A percentile compares a stretch with the other conserved stretches of the same genome.
These are phyloP conservation scores for Tuber melanosporum DNA, from an alignment of 495 filamentous ascomycete species.

Conservation along the genomic window DNA sequence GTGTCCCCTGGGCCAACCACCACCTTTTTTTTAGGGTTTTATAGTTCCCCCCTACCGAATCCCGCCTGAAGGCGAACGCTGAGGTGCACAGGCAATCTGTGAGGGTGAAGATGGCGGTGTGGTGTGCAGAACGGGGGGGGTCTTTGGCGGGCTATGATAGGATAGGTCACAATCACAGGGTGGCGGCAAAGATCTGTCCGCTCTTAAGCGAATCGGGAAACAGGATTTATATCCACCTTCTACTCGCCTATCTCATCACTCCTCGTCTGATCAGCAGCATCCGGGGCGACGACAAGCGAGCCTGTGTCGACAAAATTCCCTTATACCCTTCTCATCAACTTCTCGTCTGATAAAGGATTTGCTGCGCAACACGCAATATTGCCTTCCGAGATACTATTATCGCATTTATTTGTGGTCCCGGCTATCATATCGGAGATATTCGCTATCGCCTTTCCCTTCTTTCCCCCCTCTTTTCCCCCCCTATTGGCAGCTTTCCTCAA, in stretches of 20 bases:
- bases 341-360: background rate
- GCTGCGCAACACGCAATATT: background rate
- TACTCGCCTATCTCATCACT: slow-evolving; percentile 21
- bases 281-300: slow-evolving; percentile 7
- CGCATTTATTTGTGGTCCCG: background rate
- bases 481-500: background rate
- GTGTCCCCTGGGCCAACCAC: background rate
- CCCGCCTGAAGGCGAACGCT: background rate
- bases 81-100: slow-evolving; percentile 1
- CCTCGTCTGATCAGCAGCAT: slow-evolving; percentile 17
- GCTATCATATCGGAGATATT: background rate
- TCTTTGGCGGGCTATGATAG: background rate
- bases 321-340: background rate
- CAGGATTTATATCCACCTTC: slow-evolving; percentile 26
- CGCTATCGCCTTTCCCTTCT: background rate
- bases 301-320: background rate
- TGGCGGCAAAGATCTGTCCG: slow-evolving; percentile 3
- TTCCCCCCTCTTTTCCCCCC: background rate
- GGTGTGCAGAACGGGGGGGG: slow-evolving; percentile 2
- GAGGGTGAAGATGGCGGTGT: background rate
- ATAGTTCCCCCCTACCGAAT: background rate
- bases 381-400: background rate
- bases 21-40: background rate
- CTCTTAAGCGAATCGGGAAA: slow-evolving; percentile 27
- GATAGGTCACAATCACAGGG: slow-evolving; percentile 12